phyloP scores from a whole-genome alignment of 257 asterid species.

The Scutellaria barbata region DNA sequence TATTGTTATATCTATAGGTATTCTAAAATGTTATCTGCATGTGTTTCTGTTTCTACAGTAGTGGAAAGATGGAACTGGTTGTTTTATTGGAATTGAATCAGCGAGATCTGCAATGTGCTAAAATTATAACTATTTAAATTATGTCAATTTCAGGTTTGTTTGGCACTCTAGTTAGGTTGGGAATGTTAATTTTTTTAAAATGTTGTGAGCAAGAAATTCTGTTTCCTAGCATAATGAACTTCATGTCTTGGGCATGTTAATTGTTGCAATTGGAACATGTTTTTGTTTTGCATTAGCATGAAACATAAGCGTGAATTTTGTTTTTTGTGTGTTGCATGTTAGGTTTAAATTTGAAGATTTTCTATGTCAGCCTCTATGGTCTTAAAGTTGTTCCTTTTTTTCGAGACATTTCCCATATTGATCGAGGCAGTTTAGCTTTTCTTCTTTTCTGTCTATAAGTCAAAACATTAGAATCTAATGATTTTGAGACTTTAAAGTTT shows the following conservation, averaged over 20 bases:
- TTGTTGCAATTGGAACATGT: neutral
- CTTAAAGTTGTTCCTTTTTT: neutral
- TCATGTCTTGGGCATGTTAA: conserved; percentile 1
- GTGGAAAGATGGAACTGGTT: conserved; percentile 1
- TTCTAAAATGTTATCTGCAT: conserved; percentile 3
- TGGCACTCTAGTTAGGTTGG: neutral
- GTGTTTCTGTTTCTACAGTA: conserved; percentile 15
- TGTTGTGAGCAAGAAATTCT: conserved; percentile 13
- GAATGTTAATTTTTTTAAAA: neutral
- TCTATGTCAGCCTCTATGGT: neutral
- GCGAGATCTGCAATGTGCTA: neutral
- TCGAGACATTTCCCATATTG: neutral
- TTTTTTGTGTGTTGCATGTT: neutral
- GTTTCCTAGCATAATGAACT: neutral
- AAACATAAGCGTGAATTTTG: neutral
- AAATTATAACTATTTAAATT: neutral
- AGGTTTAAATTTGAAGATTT: neutral
- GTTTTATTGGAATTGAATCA: conserved; percentile 4
- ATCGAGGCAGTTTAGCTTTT: neutral
- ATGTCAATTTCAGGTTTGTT: neutral
- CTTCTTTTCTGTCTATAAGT: neutral
- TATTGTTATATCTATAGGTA: neutral
- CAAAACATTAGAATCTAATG: neutral
- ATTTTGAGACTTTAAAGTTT: neutral
- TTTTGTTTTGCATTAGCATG: conserved; percentile 17